Percentiles rank a stretch among this genome's conserved stretches.
phyloP scores from a whole-genome alignment of 2,329 filamentous ascomycete species.

The Pestalotiopsis sp. region DNA sequence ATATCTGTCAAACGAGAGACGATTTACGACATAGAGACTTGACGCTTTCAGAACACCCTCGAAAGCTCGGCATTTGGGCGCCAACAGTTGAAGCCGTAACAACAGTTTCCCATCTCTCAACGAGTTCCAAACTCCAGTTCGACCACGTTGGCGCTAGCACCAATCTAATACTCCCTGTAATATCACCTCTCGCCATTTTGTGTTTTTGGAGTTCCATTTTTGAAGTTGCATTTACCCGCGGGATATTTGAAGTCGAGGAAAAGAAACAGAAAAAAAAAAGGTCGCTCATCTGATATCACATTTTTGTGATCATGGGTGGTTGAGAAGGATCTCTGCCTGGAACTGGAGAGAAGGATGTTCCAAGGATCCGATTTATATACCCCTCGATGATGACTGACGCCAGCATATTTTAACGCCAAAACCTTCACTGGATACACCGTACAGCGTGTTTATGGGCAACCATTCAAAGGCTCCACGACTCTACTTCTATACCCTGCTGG shows the following conservation, averaged over 20 bases:
- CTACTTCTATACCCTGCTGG: slow-evolving; percentile 34
- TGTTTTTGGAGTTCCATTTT: slow-evolving; percentile 11
- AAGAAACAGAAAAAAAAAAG: slow-evolving; percentile 1
- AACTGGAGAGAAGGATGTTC: not conserved
- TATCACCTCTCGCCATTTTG: slow-evolving; percentile 26
- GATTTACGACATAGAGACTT: slow-evolving; percentile 38
- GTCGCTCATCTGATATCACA: not conserved
- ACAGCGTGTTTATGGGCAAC: slow-evolving; percentile 38
- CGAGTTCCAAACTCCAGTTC: slow-evolving; percentile 15
- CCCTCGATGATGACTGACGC: slow-evolving; percentile 31
- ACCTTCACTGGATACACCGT: slow-evolving; percentile 37
- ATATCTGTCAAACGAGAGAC: slow-evolving; percentile 33
- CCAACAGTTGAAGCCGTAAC: slow-evolving; percentile 15
- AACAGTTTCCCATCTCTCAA: slow-evolving; percentile 17
- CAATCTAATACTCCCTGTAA: slow-evolving; percentile 32
- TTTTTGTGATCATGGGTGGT: not conserved
- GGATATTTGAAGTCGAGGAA: not conserved
- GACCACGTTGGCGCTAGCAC: not conserved
- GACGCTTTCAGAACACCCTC: slow-evolving; percentile 20
- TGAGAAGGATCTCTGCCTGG: not conserved
- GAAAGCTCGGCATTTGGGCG: slow-evolving; percentile 17
- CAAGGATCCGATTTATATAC: slow-evolving; percentile 25
- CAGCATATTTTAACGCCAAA: slow-evolving; percentile 15
- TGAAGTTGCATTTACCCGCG: slow-evolving; percentile 5
- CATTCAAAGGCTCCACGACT: slow-evolving; percentile 39